A percentile compares a stretch with the other conserved stretches of the same genome.
phyloP scores from a whole-genome alignment of 768 basidiomycete genomes.

The Gelatoporia subvermispora region DNA sequence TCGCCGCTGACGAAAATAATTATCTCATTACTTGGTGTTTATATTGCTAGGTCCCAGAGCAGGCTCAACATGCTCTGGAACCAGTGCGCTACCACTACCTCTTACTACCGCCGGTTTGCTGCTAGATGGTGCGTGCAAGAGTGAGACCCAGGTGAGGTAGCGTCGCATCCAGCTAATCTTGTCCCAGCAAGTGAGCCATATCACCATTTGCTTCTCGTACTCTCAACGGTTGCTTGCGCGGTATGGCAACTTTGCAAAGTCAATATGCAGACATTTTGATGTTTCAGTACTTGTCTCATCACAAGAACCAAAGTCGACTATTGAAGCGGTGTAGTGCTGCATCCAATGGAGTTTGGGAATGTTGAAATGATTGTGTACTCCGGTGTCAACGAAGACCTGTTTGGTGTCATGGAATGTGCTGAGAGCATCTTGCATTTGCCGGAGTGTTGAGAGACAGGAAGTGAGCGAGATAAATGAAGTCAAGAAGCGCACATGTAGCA shows the following conservation, averaged over 20 bases:
- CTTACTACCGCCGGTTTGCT: too few species aligned
- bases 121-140: too few species aligned
- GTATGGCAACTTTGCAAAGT: conserved; percentile 23
- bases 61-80: too few species aligned
- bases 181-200: conserved; percentile 16
- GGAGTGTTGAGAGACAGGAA: conserved; percentile 8
- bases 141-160: conserved; percentile 43
- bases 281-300: conserved; percentile 27
- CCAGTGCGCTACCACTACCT: too few species aligned
- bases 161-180: conserved; percentile 42
- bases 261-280: conserved; percentile 23
- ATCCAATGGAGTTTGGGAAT: conserved; percentile 25
- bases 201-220: conserved; percentile 21
- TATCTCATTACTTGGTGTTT: too few species aligned
- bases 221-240: conserved; percentile 20
- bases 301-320: conserved; percentile 13
- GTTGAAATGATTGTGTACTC: conserved; percentile 18
- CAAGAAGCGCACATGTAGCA: conserved; percentile 11
- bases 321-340: conserved; percentile 14
- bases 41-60: too few species aligned
- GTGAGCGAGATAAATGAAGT: conserved; percentile 25
- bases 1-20: too few species aligned
- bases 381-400: conserved; percentile 29
- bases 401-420: conserved; percentile 31
- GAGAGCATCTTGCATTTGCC: conserved; percentile 3